Base-by-base conservation (phyloP, 176 grass and related monocot genomes). In the Eremochloa ophiuroides region DNA sequence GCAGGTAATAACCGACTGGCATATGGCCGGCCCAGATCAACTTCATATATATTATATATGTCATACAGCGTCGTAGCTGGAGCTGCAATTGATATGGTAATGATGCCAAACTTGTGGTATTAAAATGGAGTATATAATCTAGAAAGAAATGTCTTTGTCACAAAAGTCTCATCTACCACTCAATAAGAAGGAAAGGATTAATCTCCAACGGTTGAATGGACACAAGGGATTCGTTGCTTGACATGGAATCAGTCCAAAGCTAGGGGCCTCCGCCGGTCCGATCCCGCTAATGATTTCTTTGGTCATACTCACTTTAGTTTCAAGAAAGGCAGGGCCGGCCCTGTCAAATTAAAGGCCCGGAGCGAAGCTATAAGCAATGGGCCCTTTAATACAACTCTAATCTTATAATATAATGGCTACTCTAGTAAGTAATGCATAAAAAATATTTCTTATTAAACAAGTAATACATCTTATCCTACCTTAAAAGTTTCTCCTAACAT, bases 201-300 rank as follows among this genome's bases (percentile, higher is more conserved):
- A 75, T 75, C 62, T 43, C 14, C 14, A 1, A 44, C 25, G 9
- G n/a, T 58, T 74, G 65, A 59, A 79, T 59, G 77, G 29, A 34
- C 60, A 34, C 1, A 40, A 43, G 35, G 77, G 44, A 77, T 74
- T 34, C 59, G 7, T 86, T 33, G 25, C 33, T 46, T 80, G 59
- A 66, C 56, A 68, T 58, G 48, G 85, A 75, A 87, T 62, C 37
- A 14, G 69, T 86, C 37, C 78, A 59, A 75, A 75, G 70, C 18
- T 39, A 43, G 26, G 77, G 34, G 8, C 37, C 62, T 34, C n/a
- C 11, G 59, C 34, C 7, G 69, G 34, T 73, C 67, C 2, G 34
- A 33, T 79, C 51, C 53, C 1, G 59, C 59, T 66, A 55, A 85
- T 65, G 29, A 72, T 86, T 66, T 55, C 38, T 80, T 80, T 42